phyloP scores from a whole-genome alignment of 139 green algal species.

The Asterochloris sp. region DNA sequence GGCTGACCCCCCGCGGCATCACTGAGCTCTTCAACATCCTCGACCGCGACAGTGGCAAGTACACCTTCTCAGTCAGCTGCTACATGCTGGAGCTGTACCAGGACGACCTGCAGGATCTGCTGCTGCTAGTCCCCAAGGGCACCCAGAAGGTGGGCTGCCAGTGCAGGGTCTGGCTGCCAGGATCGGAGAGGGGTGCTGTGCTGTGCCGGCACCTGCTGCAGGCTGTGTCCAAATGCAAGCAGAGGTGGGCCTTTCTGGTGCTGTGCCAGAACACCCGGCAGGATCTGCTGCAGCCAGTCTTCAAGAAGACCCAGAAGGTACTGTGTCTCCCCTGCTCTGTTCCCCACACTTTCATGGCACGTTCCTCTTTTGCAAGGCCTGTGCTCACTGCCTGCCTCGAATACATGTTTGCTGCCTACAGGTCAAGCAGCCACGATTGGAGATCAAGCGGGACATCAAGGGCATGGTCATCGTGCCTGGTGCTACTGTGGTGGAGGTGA shows the following conservation, averaged over 20 bases:
- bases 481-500: conserved; percentile 64
- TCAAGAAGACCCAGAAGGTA: neutral
- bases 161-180: neutral
- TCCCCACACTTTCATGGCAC: no score
- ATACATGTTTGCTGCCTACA: no score
- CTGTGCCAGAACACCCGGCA: conserved; percentile 86
- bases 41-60: conserved; percentile 75
- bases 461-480: conserved; percentile 90
- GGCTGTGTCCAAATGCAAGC: neutral
- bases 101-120: conserved; percentile 81
- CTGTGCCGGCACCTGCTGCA: neutral
- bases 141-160: neutral
- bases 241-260: conserved; percentile 89
- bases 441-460: conserved; percentile 98
- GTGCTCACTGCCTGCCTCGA: no score
- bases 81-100: conserved; percentile 99
- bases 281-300: conserved; percentile 76
- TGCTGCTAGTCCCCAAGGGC: conserved; percentile 43
- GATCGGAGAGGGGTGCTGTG: neutral
- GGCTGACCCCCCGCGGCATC: conserved; percentile 86
- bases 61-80: conserved; percentile 72
- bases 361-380: no score
- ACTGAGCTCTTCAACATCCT: conserved; percentile 84
- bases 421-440: conserved; percentile 65
- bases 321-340: neutral